Evolutionary conservation across 176 grass and related monocot species (phyloP).

Genomic region (Tillandsia leiboldiana): DNA sequence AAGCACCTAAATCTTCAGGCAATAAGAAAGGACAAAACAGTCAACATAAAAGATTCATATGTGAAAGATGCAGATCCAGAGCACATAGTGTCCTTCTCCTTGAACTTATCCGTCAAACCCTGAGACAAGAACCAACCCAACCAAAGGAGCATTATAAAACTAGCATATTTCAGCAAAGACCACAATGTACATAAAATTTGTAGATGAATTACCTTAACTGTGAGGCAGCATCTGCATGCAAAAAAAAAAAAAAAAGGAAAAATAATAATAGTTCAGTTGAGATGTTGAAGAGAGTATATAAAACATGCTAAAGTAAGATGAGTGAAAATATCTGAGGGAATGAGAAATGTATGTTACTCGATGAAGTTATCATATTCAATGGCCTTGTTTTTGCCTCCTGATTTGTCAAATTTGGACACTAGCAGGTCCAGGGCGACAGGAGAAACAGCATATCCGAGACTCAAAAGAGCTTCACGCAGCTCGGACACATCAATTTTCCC

Average conservation of each 20-base stretch:
- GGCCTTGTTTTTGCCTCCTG: slow-evolving; percentile 66
- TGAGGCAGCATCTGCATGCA: slow-evolving; percentile 74
- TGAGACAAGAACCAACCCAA: slow-evolving; percentile 23
- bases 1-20: not conserved
- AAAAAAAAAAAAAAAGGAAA: slow-evolving; percentile 8
- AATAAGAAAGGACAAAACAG: slow-evolving; percentile 22
- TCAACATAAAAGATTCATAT: slow-evolving; percentile 28
- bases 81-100: slow-evolving; percentile 14
- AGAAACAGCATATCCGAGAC: slow-evolving; percentile 81
- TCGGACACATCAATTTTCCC: slow-evolving; percentile 74
- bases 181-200: not conserved
- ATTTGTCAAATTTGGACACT: slow-evolving; percentile 90
- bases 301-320: not conserved
- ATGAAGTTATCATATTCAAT: slow-evolving; percentile 98
- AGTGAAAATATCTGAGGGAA: not conserved
- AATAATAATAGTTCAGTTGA: not conserved
- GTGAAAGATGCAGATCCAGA: slow-evolving; percentile 17
- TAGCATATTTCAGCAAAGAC: slow-evolving; percentile 5
- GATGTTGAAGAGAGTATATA: not conserved
- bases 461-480: slow-evolving; percentile 80
- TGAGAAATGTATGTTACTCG: slow-evolving; percentile 47
- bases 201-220: slow-evolving; percentile 68
- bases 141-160: not conserved
- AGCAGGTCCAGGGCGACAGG: slow-evolving; percentile 73
- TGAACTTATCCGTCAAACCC: slow-evolving; percentile 79